Percentiles rank a stretch among this genome's conserved stretches.
Conservation (phyloP, 176 grass and related monocot genomes). For the barley (Hordeum vulgare) region DNA sequence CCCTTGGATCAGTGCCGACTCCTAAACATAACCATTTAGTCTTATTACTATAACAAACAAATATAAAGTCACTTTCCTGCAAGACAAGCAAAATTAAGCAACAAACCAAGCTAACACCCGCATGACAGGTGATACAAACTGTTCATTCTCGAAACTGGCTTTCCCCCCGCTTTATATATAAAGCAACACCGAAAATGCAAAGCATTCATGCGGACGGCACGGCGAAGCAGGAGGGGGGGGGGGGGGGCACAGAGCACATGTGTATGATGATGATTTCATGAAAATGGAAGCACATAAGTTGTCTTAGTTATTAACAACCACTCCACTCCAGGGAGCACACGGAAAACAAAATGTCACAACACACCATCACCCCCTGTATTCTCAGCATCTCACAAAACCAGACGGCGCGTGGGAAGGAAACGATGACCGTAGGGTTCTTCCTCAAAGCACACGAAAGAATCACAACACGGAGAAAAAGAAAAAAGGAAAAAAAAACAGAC, state of each 20-base stretch:
- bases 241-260: too few species aligned
- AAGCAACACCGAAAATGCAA: too few species aligned
- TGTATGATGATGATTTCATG: neutral
- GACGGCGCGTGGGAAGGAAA: neutral
- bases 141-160: too few species aligned
- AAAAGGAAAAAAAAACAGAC: neutral
- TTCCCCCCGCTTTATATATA: too few species aligned
- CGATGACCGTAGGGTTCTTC: neutral
- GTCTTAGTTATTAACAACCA: neutral
- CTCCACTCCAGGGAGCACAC: neutral
- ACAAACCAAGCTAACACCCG: neutral
- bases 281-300: neutral
- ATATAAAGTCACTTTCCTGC: too few species aligned
- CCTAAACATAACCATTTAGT: too few species aligned
- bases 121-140: neutral
- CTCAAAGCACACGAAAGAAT: constrained; percentile 1
- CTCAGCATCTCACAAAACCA: constrained; percentile 27
- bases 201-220: too few species aligned
- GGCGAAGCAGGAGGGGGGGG: too few species aligned
- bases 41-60: too few species aligned
- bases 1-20: too few species aligned
- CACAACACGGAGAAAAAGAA: neutral
- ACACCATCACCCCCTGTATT: constrained; percentile 14
- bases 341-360: neutral
- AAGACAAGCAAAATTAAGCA: neutral